Percentiles rank a stretch among this genome's conserved stretches.
These are phyloP conservation scores for Solanum chmielewskii DNA, from an alignment of 257 asterid genomes.

Conservation along the genomic window DNA sequence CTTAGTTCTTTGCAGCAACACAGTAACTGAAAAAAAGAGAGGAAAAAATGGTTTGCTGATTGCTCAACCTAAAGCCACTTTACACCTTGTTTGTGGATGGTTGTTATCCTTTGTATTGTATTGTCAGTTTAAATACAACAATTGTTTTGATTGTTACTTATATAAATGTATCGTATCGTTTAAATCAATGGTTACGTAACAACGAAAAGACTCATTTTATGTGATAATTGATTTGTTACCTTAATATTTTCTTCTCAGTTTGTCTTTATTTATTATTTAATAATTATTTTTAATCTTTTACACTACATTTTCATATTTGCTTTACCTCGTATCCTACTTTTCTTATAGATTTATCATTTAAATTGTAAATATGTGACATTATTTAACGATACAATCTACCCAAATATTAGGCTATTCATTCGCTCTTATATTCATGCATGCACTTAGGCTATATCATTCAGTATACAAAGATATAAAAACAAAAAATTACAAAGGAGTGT, in stretches of 20 bases:
- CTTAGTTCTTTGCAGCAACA: background rate
- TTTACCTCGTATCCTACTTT: background rate
- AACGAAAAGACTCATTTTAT: too few species aligned
- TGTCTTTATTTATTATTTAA: background rate
- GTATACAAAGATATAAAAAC: too few species aligned
- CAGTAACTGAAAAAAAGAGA: background rate
- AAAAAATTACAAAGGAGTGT: too few species aligned
- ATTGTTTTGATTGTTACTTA: background rate
- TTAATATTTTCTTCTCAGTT: background rate
- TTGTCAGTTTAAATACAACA: background rate
- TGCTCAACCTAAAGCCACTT: background rate
- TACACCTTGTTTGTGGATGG: background rate
- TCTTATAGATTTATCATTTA: too few species aligned
- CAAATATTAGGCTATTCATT: too few species aligned
- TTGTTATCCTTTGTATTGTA: background rate
- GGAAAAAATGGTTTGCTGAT: background rate
- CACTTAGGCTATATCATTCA: background rate
- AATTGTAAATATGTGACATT: background rate
- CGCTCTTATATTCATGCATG: background rate
- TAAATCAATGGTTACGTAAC: accelerated
- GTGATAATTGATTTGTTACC: background rate
- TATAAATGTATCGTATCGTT: background rate
- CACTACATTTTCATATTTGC: accelerated
- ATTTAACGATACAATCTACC: too few species aligned
- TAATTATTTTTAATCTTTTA: background rate